Conservation (phyloP, 225 moss, liverwort and hornwort species). For the Marchantia paleacea region DNA sequence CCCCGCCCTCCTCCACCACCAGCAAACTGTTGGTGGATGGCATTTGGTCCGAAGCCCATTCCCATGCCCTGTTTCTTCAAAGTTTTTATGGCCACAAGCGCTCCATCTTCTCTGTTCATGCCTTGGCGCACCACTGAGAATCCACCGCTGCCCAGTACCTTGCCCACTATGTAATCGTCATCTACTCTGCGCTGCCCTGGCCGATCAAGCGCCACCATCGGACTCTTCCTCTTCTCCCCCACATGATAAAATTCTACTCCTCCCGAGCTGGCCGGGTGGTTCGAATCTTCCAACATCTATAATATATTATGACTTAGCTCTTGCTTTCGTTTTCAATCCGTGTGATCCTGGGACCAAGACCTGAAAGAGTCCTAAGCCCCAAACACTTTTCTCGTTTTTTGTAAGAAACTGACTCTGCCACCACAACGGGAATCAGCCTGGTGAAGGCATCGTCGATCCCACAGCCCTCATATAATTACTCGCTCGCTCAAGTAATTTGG, state of each 20-base stretch:
- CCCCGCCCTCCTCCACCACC: neutral
- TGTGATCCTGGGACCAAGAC: neutral
- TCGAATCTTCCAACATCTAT: neutral
- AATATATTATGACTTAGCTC: no score
- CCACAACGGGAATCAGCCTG: neutral
- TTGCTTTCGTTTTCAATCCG: neutral
- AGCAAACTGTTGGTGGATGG: neutral
- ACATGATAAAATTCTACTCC: neutral
- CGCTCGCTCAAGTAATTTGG: neutral
- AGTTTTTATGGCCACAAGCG: slow-evolving; percentile 78
- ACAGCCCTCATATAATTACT: neutral
- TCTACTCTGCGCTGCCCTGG: slow-evolving; percentile 39
- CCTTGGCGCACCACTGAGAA: slow-evolving; percentile 68
- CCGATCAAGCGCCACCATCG: slow-evolving; percentile 23
- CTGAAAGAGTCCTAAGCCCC: neutral
- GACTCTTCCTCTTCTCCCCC: neutral
- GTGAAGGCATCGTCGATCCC: neutral
- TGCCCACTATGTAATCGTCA: slow-evolving; percentile 55
- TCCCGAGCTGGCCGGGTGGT: slow-evolving; percentile 1
- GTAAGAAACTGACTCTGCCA: neutral
- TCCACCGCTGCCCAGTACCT: slow-evolving; percentile 77
- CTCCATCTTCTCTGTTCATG: slow-evolving; percentile 43
- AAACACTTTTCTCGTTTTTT: neutral
- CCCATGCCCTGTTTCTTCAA: slow-evolving; percentile 63
- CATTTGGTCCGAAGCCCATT: neutral